Conservation (phyloP, 495 filamentous ascomycete species). For the Trichoderma erinaceum region DNA sequence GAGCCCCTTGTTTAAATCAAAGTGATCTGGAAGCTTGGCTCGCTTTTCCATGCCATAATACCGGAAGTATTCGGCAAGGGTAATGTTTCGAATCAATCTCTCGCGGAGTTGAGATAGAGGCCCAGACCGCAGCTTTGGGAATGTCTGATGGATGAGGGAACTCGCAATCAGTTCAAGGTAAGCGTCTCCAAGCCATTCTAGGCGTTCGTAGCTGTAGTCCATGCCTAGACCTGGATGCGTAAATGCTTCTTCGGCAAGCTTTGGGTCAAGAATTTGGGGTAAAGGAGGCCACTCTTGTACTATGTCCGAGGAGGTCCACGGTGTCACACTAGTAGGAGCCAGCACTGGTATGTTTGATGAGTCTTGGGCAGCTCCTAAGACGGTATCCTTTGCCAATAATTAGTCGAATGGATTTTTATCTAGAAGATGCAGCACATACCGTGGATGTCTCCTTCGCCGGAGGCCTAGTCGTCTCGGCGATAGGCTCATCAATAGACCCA, state of each 20-base stretch:
- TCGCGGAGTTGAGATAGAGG: conserved; percentile 61
- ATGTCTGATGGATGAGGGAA: conserved; percentile 57
- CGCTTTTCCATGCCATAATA: conserved; percentile 61
- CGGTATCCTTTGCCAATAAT: not conserved
- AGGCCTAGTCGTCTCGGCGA: not conserved
- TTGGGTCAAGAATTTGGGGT: conserved; percentile 51
- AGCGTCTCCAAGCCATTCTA: conserved; percentile 72
- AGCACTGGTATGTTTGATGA: not conserved
- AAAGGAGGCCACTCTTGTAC: conserved; percentile 43
- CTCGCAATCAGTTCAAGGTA: conserved; percentile 67
- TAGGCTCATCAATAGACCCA: not conserved
- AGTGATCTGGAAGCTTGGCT: conserved; percentile 46
- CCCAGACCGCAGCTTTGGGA: conserved; percentile 52
- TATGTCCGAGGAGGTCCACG: conserved; percentile 28
- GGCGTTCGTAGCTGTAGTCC: conserved; percentile 55
- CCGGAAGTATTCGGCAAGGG: conserved; percentile 56
- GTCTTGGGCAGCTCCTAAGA: not conserved
- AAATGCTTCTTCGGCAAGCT: conserved; percentile 57
- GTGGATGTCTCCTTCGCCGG: not conserved
- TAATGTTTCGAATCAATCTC: conserved; percentile 69
- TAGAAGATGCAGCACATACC: not conserved
- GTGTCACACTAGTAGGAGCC: not conserved
- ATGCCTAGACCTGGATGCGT: conserved; percentile 52
- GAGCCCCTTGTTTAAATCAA: conserved; percentile 28
- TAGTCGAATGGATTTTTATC: not conserved